phyloP scores from a whole-genome alignment of 148 eudicot genomes.

The Amaranthus hypochondriacus region DNA sequence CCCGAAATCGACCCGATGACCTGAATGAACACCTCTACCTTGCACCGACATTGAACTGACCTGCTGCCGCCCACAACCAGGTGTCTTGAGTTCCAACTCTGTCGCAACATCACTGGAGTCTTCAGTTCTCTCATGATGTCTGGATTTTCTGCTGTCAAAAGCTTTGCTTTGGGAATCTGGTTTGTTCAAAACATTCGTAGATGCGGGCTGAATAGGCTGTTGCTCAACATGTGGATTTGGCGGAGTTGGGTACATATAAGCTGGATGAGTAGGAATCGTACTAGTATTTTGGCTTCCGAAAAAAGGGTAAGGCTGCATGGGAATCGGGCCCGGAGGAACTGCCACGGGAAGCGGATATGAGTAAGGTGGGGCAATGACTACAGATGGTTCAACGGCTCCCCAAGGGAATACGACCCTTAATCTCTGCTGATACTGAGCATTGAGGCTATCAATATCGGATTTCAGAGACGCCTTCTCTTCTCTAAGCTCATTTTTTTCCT shows the following conservation, averaged over 20 bases:
- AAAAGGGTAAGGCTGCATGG: constrained; percentile 58
- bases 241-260: constrained; percentile 41
- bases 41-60: constrained; percentile 25
- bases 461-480: constrained; percentile 58
- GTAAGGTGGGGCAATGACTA: constrained; percentile 48
- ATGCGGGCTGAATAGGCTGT: constrained; percentile 32
- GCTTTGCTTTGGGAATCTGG: constrained; percentile 38
- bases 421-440: constrained; percentile 53
- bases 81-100: constrained; percentile 61
- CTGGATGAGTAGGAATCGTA: constrained; percentile 33
- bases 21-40: no score
- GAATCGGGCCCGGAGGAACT: constrained; percentile 41
- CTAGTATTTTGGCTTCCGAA: constrained; percentile 45
- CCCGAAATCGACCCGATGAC: no score
- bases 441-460: constrained; percentile 56
- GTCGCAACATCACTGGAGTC: constrained; percentile 50
- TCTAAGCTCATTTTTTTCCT: constrained; percentile 70
- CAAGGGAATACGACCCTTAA: constrained; percentile 49
- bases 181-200: constrained; percentile 34
- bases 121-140: constrained; percentile 32
- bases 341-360: constrained; percentile 51
- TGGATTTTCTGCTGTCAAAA: constrained; percentile 25
- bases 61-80: constrained; percentile 55
- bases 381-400: constrained; percentile 55
- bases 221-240: constrained; percentile 37